phyloP scores from a whole-genome alignment of 352 stramenopile genomes.

The Phytophthora palmivora region DNA sequence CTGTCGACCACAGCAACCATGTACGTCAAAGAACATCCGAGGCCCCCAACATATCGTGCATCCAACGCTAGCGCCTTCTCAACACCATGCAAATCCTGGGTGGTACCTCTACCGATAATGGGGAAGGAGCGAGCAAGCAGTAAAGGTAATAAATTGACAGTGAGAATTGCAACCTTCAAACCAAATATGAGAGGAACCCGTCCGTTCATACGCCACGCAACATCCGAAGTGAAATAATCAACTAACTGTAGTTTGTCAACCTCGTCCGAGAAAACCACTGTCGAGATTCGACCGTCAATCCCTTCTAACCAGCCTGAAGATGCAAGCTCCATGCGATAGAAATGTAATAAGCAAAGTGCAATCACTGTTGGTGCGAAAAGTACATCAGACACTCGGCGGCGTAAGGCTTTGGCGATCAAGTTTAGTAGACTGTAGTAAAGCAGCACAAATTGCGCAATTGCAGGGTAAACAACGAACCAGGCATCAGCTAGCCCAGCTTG shows the following conservation, averaged over 20 bases:
- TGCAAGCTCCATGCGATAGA: conserved; percentile 23
- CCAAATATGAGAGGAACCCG: conserved; percentile 29
- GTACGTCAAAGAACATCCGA: conserved; percentile 20
- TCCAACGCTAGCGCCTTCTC: conserved; percentile 37
- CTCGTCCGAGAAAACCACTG: conserved; percentile 36
- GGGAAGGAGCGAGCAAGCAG: conserved; percentile 26
- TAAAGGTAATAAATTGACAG: conserved; percentile 37
- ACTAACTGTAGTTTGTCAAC: conserved; percentile 18
- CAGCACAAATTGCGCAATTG: conserved; percentile 12
- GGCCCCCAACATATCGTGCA: conserved; percentile 36
- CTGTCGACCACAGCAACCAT: conserved; percentile 3
- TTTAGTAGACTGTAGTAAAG: conserved; percentile 52
- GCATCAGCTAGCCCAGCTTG: conserved; percentile 34
- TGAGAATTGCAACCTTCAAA: conserved; percentile 37
- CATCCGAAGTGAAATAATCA: conserved; percentile 31
- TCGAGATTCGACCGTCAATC: conserved; percentile 30
- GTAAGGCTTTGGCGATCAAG: conserved; percentile 26
- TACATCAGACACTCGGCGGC: conserved; percentile 37
- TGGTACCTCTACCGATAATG: not conserved
- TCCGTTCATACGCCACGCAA: conserved; percentile 42
- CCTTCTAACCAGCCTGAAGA: conserved; percentile 20
- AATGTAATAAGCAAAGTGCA: conserved; percentile 36
- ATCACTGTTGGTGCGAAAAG: conserved; percentile 42
- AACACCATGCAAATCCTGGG: conserved; percentile 9
- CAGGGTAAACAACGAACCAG: conserved; percentile 46